Evolutionary conservation across 805 yeast genomes (phyloP), one percentile per base, ranked within the genome.

Genomic region (Metschnikowia drakensbergensis): DNA sequence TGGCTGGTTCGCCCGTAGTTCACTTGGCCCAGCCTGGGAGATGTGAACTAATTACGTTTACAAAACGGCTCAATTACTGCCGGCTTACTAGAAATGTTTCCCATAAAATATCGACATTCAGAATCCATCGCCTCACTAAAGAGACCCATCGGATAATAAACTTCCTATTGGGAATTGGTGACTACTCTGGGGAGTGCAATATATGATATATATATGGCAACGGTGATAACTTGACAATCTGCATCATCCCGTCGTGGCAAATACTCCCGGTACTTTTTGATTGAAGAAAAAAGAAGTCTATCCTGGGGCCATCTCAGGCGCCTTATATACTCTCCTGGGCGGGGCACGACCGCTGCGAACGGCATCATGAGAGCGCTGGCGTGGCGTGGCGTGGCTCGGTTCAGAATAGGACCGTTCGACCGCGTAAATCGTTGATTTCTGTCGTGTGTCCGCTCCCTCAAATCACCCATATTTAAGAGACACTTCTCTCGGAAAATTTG

Each of bases 181-280:
- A 23, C 61, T 69, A 51, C 51, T 80, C 82, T 80, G 68, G 83
- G 83, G 80, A 79, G 72, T 64, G 65, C 59, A 60, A 55, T 60
- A 59, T 56, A 58, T 59, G 17, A 37, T 65, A 65, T 61, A 62
- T 59, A 54, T 57, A 79, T 80, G 84, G 84, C 84, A 80, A 79
- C 83, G 83, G 67, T 72, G 67, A 70, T 73, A 75, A 78, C 82
- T 78, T 77, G 82, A 76, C 72, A 72, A 72, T 74, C 51, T 74
- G 67, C 80, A 74, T 77, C 74, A 75, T 67, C 77, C 68, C 83
- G 83, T 71, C 84, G 84, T 80, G 84, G 84, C 84, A 80, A 77
- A 76, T 71, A 69, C 70, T 77, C 81, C 80, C 84, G 73, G 61
- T 62, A 64, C 79, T 79, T 80, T 80, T 80, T 79, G 83, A 79